Conservation (phyloP, 2,329 filamentous ascomycete species). For the Stachybotrys echinatus region DNA sequence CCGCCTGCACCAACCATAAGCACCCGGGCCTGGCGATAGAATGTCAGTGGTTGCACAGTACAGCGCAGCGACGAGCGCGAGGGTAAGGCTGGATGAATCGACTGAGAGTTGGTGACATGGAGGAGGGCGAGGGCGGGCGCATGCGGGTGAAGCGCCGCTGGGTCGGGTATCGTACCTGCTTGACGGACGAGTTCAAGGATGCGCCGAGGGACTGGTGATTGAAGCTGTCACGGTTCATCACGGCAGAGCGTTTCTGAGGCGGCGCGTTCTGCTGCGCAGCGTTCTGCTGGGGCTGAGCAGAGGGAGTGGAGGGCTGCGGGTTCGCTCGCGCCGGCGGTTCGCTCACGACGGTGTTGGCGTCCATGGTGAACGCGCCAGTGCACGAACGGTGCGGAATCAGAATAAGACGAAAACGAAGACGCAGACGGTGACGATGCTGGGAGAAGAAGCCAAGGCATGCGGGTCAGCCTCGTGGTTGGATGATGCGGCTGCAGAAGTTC, state of each 20-base stretch:
- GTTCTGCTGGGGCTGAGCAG: conserved; percentile 6
- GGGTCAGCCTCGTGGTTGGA: not conserved
- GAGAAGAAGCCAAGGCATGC: too few species aligned
- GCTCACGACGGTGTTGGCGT: conserved; percentile 15
- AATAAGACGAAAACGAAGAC: not conserved
- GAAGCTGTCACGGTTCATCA: conserved; percentile 43
- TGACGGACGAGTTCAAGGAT: conserved; percentile 58
- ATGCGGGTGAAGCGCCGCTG: conserved; percentile 1
- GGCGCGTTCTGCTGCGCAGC: conserved; percentile 11
- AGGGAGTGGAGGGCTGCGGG: conserved; percentile 11
- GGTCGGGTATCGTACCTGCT: conserved; percentile 53
- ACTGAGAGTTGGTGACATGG: not conserved
- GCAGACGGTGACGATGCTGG: too few species aligned
- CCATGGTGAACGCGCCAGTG: conserved; percentile 9
- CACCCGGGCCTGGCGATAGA: conserved; percentile 62
- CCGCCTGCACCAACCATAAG: conserved; percentile 95
- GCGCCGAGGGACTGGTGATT: conserved; percentile 63
- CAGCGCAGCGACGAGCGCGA: not conserved
- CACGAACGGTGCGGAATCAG: not conserved
- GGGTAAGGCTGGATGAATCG: too few species aligned
- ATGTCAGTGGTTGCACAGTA: conserved; percentile 10
- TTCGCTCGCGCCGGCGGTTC: conserved; percentile 9
- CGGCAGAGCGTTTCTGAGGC: conserved; percentile 17
- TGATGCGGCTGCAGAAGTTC: not conserved
- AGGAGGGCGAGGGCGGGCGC: conserved; percentile 3